A percentile compares a stretch with the other conserved stretches of the same genome.
Conservation (phyloP, 345 rosid species). For the Citrus mangshanensis region DNA sequence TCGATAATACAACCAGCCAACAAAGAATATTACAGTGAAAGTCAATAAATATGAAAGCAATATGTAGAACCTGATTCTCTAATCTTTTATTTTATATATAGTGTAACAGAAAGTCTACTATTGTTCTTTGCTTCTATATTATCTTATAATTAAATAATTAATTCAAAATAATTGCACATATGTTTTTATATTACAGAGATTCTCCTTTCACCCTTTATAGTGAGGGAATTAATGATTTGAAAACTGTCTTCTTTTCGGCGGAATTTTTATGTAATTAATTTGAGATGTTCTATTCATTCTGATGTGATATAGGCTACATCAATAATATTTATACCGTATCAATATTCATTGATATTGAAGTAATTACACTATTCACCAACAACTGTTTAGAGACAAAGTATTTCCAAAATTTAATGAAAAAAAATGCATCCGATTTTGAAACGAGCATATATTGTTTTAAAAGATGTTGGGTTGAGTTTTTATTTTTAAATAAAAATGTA, state of each 20-base stretch:
- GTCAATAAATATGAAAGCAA: neutral
- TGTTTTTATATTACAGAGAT: neutral
- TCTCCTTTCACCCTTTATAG: neutral
- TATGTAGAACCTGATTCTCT: slow-evolving; percentile 36
- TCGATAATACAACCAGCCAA: slow-evolving; percentile 3
- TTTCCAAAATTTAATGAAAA: neutral
- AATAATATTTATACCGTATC: neutral
- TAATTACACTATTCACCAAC: neutral
- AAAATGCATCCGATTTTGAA: too few species aligned
- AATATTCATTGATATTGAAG: neutral
- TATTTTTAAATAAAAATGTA: too few species aligned
- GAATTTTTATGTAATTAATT: neutral
- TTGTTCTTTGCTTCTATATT: slow-evolving; percentile 7
- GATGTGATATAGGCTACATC: neutral
- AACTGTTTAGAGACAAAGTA: too few species aligned
- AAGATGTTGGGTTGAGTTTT: too few species aligned
- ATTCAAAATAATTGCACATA: neutral
- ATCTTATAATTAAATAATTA: neutral
- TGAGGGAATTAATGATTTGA: neutral
- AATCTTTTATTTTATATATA: slow-evolving; percentile 5
- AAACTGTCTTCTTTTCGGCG: neutral
- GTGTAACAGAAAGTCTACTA: slow-evolving; percentile 23
- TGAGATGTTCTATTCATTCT: neutral
- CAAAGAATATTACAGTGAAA: slow-evolving; percentile 23
- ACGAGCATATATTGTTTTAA: too few species aligned